Evolutionary conservation across 2,329 filamentous ascomycete species (phyloP), one percentile per base, ranked within the genome.

Genomic region (Cytospora piceicola): DNA sequence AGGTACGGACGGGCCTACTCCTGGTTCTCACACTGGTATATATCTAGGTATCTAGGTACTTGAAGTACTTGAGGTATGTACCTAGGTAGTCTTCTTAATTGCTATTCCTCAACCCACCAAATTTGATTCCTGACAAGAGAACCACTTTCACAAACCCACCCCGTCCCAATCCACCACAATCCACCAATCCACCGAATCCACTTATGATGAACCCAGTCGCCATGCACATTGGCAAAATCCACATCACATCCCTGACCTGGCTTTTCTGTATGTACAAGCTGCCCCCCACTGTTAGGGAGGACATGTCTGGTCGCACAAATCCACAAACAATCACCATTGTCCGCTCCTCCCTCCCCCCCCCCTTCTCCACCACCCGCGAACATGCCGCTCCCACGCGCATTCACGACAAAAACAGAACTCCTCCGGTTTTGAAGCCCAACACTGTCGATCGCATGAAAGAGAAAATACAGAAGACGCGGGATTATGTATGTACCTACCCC

Each of bases 201-300:
- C 63, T 57, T 20, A 51, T 32, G 58, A 65, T 42, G 58, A 65
- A 65, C 63, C 63, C 52, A 57, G 63, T 65, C 58, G 63, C 63
- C 63, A 65, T 65, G 63, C 58, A 52, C 32, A 39, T 39, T 29
- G 52, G 57, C 42, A 24, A 60, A 58, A 51, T 51, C 61, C 61
- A 63, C 61, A n/a, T 46, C 39, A 20, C n/a, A 49, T n/a, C 42
- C 42, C 42, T 49, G 42, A n/a, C 12, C 42, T 24, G 5, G 20
- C n/a, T 24, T n/a, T 49, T n/a, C n/a, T n/a, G n/a, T n/a, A n/a
- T n/a, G n/a, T n/a, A 49, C 17, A 49, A 49, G 42, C 42, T 22
- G n/a, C n/a, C 17, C n/a, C 39, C 42, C 42, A 49, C 42, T 49
- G 42, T 49, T 49, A 49, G 42, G 42, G 42, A 49, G 20, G 8